phyloP scores from a whole-genome alignment of 495 filamentous ascomycete genomes.

The Daldinia grandis region DNA sequence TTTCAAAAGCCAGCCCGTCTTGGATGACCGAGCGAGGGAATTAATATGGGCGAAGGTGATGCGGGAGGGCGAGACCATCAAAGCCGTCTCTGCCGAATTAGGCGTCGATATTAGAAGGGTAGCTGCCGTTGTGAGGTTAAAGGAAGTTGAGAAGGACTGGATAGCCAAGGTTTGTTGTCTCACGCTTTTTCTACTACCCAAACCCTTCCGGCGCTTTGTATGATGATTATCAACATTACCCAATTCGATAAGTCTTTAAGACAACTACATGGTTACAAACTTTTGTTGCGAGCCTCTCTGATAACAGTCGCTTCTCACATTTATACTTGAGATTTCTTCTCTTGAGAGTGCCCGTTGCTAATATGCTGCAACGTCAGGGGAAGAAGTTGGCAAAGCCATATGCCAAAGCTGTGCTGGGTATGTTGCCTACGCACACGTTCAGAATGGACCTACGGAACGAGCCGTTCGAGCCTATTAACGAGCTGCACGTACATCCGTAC shows the following conservation, averaged over 20 bases:
- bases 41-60: conserved; percentile 76
- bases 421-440: conserved; percentile 71
- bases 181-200: conserved; percentile 23
- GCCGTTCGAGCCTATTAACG: conserved; percentile 88
- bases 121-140: conserved; percentile 86
- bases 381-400: conserved; percentile 82
- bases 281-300: conserved; percentile 61
- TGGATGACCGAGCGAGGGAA: conserved; percentile 78
- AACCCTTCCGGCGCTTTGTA: conserved; percentile 37
- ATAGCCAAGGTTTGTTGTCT: conserved; percentile 66
- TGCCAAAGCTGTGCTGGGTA: conserved; percentile 74
- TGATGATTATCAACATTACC: conserved; percentile 59
- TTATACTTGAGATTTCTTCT: conserved; percentile 13
- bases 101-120: conserved; percentile 87
- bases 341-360: conserved; percentile 6
- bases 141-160: conserved; percentile 85
- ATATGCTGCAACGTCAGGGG: conserved; percentile 59
- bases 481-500: conserved; percentile 80
- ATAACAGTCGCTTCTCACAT: conserved; percentile 38
- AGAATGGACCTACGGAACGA: conserved; percentile 21
- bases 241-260: conserved; percentile 99
- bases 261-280: conserved; percentile 82
- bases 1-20: conserved; percentile 76
- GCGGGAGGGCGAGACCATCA: conserved; percentile 69
- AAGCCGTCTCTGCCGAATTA: conserved; percentile 78